Conservation (phyloP, 495 filamentous ascomycete genomes). For the Penicillium simplicissimum region DNA sequence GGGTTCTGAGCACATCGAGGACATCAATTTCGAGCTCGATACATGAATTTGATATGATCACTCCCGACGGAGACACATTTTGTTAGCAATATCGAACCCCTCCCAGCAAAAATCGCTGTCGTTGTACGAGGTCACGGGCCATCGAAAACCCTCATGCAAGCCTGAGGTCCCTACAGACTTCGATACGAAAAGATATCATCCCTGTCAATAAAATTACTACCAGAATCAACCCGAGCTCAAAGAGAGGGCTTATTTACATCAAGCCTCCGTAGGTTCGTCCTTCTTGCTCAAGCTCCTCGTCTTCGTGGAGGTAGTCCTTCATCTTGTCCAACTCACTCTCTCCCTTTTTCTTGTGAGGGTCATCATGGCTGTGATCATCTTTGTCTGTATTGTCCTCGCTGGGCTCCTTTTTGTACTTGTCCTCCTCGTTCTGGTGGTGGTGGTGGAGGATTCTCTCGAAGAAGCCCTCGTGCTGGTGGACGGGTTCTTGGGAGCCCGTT, state of each 20-base stretch:
- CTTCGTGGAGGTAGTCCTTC: conserved; percentile 15
- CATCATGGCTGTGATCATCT: conserved; percentile 3
- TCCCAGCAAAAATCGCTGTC: background rate
- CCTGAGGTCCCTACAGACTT: background rate
- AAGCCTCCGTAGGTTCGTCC: conserved; percentile 11
- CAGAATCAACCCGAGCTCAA: background rate
- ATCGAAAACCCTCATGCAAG: background rate
- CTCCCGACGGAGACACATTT: no score
- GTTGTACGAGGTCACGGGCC: background rate
- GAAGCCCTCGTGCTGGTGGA: conserved; percentile 17
- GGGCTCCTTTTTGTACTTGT: background rate
- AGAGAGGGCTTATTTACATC: conserved; percentile 9
- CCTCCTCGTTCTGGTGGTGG: conserved; percentile 10
- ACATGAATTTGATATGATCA: background rate
- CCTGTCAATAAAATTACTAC: background rate
- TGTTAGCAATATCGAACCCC: background rate
- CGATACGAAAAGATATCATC: conserved; percentile 1
- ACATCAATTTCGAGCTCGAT: background rate
- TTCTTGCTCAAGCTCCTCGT: conserved; percentile 15
- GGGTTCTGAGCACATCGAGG: no score
- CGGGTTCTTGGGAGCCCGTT: conserved; percentile 3
- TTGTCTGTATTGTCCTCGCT: background rate
- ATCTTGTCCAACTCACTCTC: conserved; percentile 16
- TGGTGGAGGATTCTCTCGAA: conserved; percentile 20
- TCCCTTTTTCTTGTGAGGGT: background rate